These are phyloP conservation scores for Hericium rajendrae DNA, from an alignment of 768 basidiomycete species.

Conservation along the genomic window DNA sequence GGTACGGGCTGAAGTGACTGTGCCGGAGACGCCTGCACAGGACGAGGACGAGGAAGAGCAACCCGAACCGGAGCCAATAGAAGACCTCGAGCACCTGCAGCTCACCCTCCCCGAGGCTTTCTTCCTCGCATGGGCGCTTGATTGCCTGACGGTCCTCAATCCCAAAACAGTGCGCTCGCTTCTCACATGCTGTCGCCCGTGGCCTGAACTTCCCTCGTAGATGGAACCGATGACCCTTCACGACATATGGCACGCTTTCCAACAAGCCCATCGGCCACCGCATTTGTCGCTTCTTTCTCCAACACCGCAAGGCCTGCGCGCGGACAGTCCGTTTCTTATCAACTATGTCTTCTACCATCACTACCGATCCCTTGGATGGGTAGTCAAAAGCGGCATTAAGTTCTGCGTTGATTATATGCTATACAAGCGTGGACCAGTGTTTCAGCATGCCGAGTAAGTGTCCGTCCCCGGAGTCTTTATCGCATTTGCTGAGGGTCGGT, in stretches of 20 bases:
- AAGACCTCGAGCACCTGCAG: conserved; percentile 85
- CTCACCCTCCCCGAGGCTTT: conserved; percentile 84
- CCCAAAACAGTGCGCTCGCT: conserved; percentile 48
- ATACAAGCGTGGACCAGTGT: conserved; percentile 92
- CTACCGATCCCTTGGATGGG: conserved; percentile 94
- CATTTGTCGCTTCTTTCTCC: conserved; percentile 20
- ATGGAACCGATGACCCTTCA: conserved; percentile 42
- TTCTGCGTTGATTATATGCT: conserved; percentile 94
- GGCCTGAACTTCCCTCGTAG: conserved; percentile 24
- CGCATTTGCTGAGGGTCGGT: not conserved
- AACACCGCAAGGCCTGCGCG: conserved; percentile 27
- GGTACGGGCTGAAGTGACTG: conserved; percentile 15
- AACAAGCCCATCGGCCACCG: conserved; percentile 37
- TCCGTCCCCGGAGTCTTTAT: not conserved
- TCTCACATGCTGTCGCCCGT: not conserved
- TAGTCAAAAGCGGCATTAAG: conserved; percentile 91
- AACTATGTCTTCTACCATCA: conserved; percentile 90
- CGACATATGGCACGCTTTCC: conserved; percentile 60
- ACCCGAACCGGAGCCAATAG: conserved; percentile 43
- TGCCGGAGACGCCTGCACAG: conserved; percentile 14
- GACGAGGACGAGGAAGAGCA: conserved; percentile 27
- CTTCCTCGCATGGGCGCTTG: conserved; percentile 77
- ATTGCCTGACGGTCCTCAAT: conserved; percentile 67
- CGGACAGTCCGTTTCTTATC: conserved; percentile 90
- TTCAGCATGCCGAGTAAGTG: conserved; percentile 87